Conservation (phyloP, 1,284 basidiomycete genomes). For the Baeospora myosura region DNA sequence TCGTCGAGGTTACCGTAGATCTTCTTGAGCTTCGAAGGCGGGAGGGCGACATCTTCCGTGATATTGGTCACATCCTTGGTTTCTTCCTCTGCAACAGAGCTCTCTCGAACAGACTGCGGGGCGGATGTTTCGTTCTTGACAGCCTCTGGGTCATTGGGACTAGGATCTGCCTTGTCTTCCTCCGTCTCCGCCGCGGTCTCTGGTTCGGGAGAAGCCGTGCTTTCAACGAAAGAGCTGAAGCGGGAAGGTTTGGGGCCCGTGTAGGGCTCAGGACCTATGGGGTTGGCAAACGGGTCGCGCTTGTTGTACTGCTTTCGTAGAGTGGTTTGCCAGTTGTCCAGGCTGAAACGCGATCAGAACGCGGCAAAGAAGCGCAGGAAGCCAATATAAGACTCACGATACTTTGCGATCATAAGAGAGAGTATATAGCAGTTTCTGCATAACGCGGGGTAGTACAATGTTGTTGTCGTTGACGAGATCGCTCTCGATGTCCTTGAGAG, state of each 20-base stretch:
- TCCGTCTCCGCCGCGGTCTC: slow-evolving; percentile 2
- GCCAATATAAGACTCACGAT: slow-evolving; percentile 42
- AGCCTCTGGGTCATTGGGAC: no score
- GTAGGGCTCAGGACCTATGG: slow-evolving; percentile 54
- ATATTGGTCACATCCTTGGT: neutral
- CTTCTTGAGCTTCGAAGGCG: neutral
- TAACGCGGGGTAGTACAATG: slow-evolving; percentile 59
- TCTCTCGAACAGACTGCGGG: slow-evolving; percentile 13
- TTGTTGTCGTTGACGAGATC: slow-evolving; percentile 59
- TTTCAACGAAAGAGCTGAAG: slow-evolving; percentile 18
- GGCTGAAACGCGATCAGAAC: slow-evolving; percentile 30
- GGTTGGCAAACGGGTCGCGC: slow-evolving; percentile 61
- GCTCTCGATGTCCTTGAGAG: slow-evolving; percentile 62
- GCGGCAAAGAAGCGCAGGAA: slow-evolving; percentile 15
- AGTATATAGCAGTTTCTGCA: slow-evolving; percentile 63
- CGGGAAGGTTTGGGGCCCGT: slow-evolving; percentile 15
- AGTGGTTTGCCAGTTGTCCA: slow-evolving; percentile 68
- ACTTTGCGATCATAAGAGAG: slow-evolving; percentile 77
- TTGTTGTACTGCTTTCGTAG: slow-evolving; percentile 67
- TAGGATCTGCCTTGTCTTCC: slow-evolving; percentile 5
- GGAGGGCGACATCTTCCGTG: neutral
- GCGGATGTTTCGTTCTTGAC: slow-evolving; percentile 6
- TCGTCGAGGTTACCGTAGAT: slow-evolving; percentile 1
- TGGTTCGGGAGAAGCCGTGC: slow-evolving; percentile 11
- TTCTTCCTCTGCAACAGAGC: slow-evolving; percentile 1